phyloP scores from a whole-genome alignment of 2,329 filamentous ascomycete genomes.

The Elsinoe necatrix region DNA sequence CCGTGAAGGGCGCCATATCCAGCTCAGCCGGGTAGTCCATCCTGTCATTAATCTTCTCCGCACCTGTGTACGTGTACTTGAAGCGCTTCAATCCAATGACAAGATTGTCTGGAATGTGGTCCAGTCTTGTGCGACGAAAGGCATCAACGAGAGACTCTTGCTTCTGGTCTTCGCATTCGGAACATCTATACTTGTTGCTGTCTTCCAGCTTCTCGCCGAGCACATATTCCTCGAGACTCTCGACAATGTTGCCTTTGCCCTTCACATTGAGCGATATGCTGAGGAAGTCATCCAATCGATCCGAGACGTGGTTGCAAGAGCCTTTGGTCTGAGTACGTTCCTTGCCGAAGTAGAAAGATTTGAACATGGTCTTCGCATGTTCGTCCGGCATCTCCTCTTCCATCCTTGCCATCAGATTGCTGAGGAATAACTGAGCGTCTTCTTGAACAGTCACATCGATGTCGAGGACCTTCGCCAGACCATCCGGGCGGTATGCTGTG shows the following conservation, averaged over 20 bases:
- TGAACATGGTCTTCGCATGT: slow-evolving; percentile 63
- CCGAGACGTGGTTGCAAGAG: slow-evolving; percentile 88
- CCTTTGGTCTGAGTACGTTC: slow-evolving; percentile 92
- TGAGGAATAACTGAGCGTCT: slow-evolving; percentile 98
- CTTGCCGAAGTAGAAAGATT: slow-evolving; percentile 82
- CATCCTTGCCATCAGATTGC: slow-evolving; percentile 82
- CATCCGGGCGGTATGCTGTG: slow-evolving; percentile 63
- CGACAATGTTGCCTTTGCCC: slow-evolving; percentile 71
- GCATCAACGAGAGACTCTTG: neutral
- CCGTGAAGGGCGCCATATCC: slow-evolving; percentile 81
- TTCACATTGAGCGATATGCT: slow-evolving; percentile 96
- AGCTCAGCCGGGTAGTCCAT: slow-evolving; percentile 80
- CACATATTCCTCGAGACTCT: slow-evolving; percentile 90
- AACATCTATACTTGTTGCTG: slow-evolving; percentile 97
- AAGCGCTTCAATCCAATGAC: slow-evolving; percentile 93
- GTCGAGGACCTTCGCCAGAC: slow-evolving; percentile 64
- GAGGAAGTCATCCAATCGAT: slow-evolving; percentile 81
- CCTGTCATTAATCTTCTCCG: slow-evolving; percentile 86
- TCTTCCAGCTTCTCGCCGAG: slow-evolving; percentile 96
- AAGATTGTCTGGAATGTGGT: slow-evolving; percentile 84
- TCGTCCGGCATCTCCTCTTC: slow-evolving; percentile 66
- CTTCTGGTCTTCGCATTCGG: slow-evolving; percentile 60
- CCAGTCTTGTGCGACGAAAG: slow-evolving; percentile 64
- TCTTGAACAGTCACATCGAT: slow-evolving; percentile 90
- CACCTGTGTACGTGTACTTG: slow-evolving; percentile 71